Evolutionary conservation across 2,329 filamentous ascomycete species (phyloP).

Genomic region (Colletotrichum eremochloae): DNA sequence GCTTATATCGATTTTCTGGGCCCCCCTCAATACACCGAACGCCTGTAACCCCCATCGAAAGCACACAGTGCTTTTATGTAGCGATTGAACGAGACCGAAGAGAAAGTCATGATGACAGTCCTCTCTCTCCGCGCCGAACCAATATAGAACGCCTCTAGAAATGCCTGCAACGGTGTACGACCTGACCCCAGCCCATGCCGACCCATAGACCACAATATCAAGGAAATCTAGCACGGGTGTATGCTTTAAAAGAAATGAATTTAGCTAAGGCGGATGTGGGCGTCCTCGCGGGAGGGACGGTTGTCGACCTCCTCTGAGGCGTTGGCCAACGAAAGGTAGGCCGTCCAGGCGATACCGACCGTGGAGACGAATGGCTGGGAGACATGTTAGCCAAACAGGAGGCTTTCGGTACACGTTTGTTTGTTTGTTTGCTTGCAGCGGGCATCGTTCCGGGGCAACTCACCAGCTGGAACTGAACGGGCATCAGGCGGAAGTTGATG

Average conservation of each 20-base stretch:
- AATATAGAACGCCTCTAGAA: constrained; percentile 9
- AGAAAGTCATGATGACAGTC: background rate
- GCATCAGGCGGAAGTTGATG: constrained; percentile 95
- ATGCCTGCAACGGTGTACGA: constrained; percentile 14
- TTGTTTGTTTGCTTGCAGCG: background rate
- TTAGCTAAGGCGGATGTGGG: constrained; percentile 53
- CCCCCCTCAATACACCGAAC: constrained; percentile 17
- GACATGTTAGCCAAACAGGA: constrained; percentile 24
- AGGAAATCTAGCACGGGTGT: background rate
- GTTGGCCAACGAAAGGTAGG: constrained; percentile 93
- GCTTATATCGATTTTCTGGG: background rate
- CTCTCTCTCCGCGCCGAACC: background rate
- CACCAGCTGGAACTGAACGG: constrained; percentile 96
- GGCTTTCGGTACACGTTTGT: background rate
- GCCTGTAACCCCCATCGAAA: constrained; percentile 21
- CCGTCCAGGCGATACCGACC: constrained; percentile 96
- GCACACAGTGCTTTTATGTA: constrained; percentile 16
- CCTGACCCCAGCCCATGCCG: constrained; percentile 11
- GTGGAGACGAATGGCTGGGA: constrained; percentile 92
- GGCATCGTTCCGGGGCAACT: constrained; percentile 56
- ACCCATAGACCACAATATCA: constrained; percentile 9
- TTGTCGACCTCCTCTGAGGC: constrained; percentile 77
- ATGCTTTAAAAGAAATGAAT: background rate
- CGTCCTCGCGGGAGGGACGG: constrained; percentile 45
- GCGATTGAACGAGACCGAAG: background rate